These are phyloP conservation scores for Triticum turgidum DNA, from an alignment of 176 grass and related monocot species.

Conservation along the genomic window DNA sequence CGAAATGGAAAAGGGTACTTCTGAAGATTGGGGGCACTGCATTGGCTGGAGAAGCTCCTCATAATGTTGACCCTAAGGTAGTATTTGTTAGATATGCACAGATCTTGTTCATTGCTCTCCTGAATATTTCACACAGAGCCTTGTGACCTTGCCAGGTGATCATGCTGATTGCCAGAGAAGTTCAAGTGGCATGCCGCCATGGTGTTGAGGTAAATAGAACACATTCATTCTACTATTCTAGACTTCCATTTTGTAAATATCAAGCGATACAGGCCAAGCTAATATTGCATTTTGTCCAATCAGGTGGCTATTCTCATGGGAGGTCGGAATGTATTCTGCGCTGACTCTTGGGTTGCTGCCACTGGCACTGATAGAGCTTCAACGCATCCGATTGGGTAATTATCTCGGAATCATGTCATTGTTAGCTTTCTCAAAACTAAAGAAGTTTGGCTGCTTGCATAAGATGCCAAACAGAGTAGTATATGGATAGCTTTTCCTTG, in stretches of 20 bases:
- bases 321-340: slow-evolving; percentile 86
- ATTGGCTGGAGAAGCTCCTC: slow-evolving; percentile 50
- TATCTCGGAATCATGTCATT: not conserved
- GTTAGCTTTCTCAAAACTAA: not conserved
- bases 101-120: not conserved
- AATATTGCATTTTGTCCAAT: slow-evolving; percentile 28
- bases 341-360: slow-evolving; percentile 75
- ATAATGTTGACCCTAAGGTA: slow-evolving; percentile 96
- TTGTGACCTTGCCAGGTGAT: slow-evolving; percentile 52
- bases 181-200: slow-evolving; percentile 68
- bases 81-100: slow-evolving; percentile 1
- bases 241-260: not conserved
- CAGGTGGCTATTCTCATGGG: slow-evolving; percentile 92
- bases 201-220: slow-evolving; percentile 66
- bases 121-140: slow-evolving; percentile 7
- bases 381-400: slow-evolving; percentile 79
- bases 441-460: not conserved
- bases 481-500: not conserved
- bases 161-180: slow-evolving; percentile 93
- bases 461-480: not conserved
- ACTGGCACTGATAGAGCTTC: slow-evolving; percentile 81
- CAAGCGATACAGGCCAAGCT: not conserved
- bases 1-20: slow-evolving; percentile 89
- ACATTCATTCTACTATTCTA: not conserved
- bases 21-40: slow-evolving; percentile 78